Conservation (phyloP, 139 green algal genomes). For the Micractinium conductrix region DNA sequence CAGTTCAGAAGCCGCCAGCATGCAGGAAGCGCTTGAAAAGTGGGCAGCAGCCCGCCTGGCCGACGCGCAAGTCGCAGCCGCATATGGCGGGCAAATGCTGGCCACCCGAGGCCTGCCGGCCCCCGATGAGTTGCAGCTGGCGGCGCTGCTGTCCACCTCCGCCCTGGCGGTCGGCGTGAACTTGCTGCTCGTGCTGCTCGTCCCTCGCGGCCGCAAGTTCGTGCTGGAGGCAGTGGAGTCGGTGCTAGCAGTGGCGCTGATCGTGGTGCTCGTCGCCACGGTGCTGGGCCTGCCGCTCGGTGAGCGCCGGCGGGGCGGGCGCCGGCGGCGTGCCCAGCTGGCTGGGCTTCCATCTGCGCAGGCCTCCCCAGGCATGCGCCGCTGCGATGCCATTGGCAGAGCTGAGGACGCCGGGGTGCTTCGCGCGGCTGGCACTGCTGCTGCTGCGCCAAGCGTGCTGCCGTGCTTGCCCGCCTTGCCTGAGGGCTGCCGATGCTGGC, state of each 20-base stretch:
- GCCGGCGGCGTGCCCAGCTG: background rate
- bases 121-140: conserved; percentile 4
- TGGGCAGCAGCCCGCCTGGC: conserved; percentile 10
- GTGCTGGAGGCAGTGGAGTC: conserved; percentile 33
- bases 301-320: conserved; percentile 7
- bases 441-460: too few species aligned
- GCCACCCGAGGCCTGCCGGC: background rate
- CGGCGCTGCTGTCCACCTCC: background rate
- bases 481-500: too few species aligned
- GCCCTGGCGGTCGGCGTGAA: background rate
- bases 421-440: too few species aligned
- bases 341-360: too few species aligned
- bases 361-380: too few species aligned
- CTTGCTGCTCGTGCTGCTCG: conserved; percentile 7
- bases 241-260: conserved; percentile 38
- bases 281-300: conserved; percentile 59
- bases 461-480: too few species aligned
- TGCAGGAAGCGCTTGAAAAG: conserved; percentile 1
- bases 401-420: too few species aligned
- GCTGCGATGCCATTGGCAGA: too few species aligned
- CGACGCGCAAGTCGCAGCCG: background rate
- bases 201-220: conserved; percentile 6
- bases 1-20: background rate
- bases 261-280: conserved; percentile 41
- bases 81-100: background rate